Evolutionary conservation across 768 basidiomycete genomes (phyloP).

Genomic region (Hirschioporus abietinus): DNA sequence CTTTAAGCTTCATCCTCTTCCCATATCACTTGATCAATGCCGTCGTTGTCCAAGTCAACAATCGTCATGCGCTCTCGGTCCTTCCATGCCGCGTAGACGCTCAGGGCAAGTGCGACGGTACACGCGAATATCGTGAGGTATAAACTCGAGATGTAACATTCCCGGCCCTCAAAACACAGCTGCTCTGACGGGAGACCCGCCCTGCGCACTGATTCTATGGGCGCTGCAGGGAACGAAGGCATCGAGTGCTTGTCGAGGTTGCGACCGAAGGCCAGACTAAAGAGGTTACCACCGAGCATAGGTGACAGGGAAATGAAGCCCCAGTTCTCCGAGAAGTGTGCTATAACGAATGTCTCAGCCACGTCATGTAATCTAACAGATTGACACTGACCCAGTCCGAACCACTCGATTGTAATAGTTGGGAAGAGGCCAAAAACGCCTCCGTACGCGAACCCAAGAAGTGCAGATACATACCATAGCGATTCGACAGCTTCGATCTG

Average conservation of each 20-base stretch:
- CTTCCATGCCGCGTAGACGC: conserved; percentile 46
- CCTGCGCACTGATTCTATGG: conserved; percentile 14
- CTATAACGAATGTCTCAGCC: conserved; percentile 25
- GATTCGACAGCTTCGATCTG: conserved; percentile 48
- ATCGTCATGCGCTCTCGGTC: conserved; percentile 24
- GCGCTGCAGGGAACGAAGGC: conserved; percentile 11
- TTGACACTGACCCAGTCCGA: conserved; percentile 65
- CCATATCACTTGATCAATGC: neutral
- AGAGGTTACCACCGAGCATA: conserved; percentile 72
- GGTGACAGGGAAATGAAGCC: conserved; percentile 73
- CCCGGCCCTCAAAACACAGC: conserved; percentile 50
- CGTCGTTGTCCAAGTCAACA: conserved; percentile 7
- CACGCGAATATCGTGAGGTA: conserved; percentile 44
- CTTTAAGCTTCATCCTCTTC: neutral
- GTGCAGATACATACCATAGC: conserved; percentile 56
- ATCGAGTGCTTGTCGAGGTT: conserved; percentile 71
- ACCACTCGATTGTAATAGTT: conserved; percentile 83
- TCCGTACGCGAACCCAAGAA: conserved; percentile 68
- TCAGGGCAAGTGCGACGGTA: conserved; percentile 38
- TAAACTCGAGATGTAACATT: conserved; percentile 57
- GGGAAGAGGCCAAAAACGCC: conserved; percentile 68
- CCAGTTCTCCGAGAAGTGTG: conserved; percentile 83
- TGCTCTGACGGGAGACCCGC: conserved; percentile 26
- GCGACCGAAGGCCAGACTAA: conserved; percentile 78
- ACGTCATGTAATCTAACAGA: neutral